Evolutionary conservation across 805 yeast species (phyloP), one percentile per base, ranked within the genome.

Genomic region (Kodamaea sagamina): DNA sequence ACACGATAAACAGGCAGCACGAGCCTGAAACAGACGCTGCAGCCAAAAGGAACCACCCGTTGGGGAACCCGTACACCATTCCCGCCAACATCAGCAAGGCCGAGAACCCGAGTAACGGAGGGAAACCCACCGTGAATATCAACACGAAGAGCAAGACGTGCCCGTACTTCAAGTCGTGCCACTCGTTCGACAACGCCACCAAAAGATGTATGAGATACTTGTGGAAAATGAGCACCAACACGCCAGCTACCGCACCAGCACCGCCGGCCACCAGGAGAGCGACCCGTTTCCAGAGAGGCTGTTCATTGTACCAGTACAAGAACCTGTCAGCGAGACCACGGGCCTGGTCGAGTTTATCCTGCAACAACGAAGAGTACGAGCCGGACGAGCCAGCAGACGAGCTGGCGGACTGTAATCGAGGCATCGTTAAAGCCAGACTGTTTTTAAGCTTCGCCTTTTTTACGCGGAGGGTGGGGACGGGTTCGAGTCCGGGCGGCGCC

Each of bases 71-170:
- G 60, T 83, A 93, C 6, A 84, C 76, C 77, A 89, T 80, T 2
- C 98, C 99, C 4, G 81, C 70, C 11, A 84, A 58, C 36, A 85
- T 74, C 13, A 84, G 75, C 13, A 86, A 61, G 15, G 83, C 72
- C 4, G 92, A 76, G 64, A 83, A 90, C 1, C 99, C 99, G 25
- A 89, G 62, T 52, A 92, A 50, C 1, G 98, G 99, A 1, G 99
- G 98, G 68, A 92, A 90, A 0, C 93, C 81, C 4, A 90, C 89
- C 1, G 74, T 19, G 50, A 84, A 77, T 3, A 89, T 63, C 36
- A 83, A 59, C 3, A 62, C 12, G 40, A 82, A 75, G 44, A 90
- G 57, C 0, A 80, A 49, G 3, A 73, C 46, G 9, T 67, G 63
- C 0, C 84, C 79, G 31, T 59, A 66, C 13, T 53, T 57, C 36